Percentiles rank a stretch among this genome's conserved stretches.
phyloP scores from a whole-genome alignment of 1,139 yeast species.

The Taphrina wiesneri region DNA sequence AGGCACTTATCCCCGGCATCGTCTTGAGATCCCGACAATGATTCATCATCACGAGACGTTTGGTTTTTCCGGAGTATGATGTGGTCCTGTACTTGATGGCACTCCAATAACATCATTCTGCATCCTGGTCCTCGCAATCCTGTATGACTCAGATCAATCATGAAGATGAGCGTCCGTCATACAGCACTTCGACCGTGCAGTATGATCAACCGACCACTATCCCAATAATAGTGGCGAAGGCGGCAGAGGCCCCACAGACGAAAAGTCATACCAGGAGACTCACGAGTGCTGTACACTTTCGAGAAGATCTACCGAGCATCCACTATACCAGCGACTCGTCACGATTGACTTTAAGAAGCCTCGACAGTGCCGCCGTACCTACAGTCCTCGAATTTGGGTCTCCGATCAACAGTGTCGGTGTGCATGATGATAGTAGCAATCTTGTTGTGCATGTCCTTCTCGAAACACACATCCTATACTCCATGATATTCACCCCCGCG shows the following conservation, averaged over 20 bases:
- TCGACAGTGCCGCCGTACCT: neutral
- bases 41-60: neutral
- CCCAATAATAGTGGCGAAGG: neutral
- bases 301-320: neutral
- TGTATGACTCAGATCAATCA: neutral
- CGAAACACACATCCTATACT: constrained; percentile 18
- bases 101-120: neutral
- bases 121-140: too few species aligned
- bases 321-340: constrained; percentile 1
- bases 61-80: neutral
- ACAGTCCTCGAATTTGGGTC: constrained; percentile 19
- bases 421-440: constrained; percentile 28
- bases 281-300: constrained; percentile 7
- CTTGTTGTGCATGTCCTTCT: constrained; percentile 34
- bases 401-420: constrained; percentile 9
- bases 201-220: neutral
- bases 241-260: neutral
- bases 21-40: too few species aligned
- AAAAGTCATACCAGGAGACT: neutral
- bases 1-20: too few species aligned
- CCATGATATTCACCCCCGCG: constrained; percentile 32
- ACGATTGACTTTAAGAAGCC: neutral
- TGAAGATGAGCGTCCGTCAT: neutral
- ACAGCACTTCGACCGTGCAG: constrained; percentile 1
- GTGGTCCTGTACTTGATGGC: neutral